Base-by-base conservation (phyloP, 192 early-diverging fungal species). In the Entrophospora sp. region DNA sequence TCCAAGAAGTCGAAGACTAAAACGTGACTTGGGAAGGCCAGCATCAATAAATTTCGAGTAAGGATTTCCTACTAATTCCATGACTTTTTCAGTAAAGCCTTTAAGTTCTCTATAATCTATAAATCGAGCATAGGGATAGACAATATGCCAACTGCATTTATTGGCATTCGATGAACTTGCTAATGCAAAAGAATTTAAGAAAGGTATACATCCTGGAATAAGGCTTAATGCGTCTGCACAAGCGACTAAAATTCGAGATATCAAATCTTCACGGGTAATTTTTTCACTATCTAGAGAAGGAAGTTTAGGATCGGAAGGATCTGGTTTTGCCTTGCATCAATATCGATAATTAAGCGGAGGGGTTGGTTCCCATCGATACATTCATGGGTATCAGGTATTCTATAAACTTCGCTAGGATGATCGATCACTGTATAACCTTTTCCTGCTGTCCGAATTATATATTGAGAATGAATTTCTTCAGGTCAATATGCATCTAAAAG, bases 181-280 rank as follows among this genome's bases (percentile, higher is more conserved):
- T 40, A 60, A 60, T 1, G 38, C 36, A 60, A 60, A 60, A 60
- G 57, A 14, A 60, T 60, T 60, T 60, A 60, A 40, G 7, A 38
- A 3, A 27, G 25, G 16, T 16, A 20, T 4, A 37, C 25, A 38
- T 14, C 40, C 25, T 38, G 25, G 25, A 24, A 40, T 38, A 40
- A 40, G 25, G 36, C 18, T 20, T 37, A 60, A 40, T 16, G 25
- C 25, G 40, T 60, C 18, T 3, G 57, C 57, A 60, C 18, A 60
- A 40, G 57, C 24, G 22, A 60, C 25, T 42, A 60, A 60, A 24
- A 60, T 60, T 60, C 36, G 16, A 40, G 36, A 60, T 42, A 60
- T 10, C 27, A 60, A 60, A 60, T 60, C 36, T 40, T 60, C n/a
- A 22, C 36, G 25, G 6, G 25, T 40, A 60, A 40, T 60, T 36